Conservation (phyloP, 306 rosid genomes). For the Hippophae tibetana region DNA sequence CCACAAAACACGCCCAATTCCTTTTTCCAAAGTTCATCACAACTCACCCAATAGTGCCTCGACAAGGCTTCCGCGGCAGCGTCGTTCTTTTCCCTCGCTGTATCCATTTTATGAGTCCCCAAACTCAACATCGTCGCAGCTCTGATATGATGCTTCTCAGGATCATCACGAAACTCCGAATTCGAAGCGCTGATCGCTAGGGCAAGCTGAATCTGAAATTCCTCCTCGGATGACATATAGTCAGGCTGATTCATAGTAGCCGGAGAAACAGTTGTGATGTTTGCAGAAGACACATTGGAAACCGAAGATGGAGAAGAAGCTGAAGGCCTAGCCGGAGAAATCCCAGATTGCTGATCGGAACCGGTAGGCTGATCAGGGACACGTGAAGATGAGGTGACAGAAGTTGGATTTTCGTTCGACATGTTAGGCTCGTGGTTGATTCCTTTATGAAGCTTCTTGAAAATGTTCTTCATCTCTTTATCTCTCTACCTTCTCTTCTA, state of each 20-base stretch:
- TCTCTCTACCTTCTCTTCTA: conserved; percentile 1
- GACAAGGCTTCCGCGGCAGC: conserved; percentile 60
- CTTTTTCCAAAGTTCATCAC: conserved; percentile 7
- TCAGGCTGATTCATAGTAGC: conserved; percentile 40
- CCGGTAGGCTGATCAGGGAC: conserved; percentile 39
- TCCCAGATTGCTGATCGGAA: conserved; percentile 24
- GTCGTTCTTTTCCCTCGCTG: conserved; percentile 37
- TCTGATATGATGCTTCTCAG: conserved; percentile 93
- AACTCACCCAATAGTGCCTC: conserved; percentile 93
- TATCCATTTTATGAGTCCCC: conserved; percentile 51
- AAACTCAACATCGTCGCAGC: conserved; percentile 76
- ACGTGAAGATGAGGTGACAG: conserved; percentile 32
- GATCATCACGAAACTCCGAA: conserved; percentile 69
- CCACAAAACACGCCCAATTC: conserved; percentile 5
- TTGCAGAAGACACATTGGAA: conserved; percentile 1
- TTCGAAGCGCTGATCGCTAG: conserved; percentile 97
- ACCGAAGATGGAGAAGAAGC: conserved; percentile 24
- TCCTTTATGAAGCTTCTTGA: conserved; percentile 95
- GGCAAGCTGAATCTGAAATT: conserved; percentile 94
- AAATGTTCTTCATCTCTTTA: conserved; percentile 75
- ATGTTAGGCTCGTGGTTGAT: conserved; percentile 69
- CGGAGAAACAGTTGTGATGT: conserved; percentile 8
- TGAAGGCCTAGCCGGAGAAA: conserved; percentile 40
- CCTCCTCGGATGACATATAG: conserved; percentile 84
- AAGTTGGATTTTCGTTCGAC: conserved; percentile 43